Evolutionary conservation across 805 yeast genomes (phyloP).

Genomic region (Metschnikowia peoriensis): DNA sequence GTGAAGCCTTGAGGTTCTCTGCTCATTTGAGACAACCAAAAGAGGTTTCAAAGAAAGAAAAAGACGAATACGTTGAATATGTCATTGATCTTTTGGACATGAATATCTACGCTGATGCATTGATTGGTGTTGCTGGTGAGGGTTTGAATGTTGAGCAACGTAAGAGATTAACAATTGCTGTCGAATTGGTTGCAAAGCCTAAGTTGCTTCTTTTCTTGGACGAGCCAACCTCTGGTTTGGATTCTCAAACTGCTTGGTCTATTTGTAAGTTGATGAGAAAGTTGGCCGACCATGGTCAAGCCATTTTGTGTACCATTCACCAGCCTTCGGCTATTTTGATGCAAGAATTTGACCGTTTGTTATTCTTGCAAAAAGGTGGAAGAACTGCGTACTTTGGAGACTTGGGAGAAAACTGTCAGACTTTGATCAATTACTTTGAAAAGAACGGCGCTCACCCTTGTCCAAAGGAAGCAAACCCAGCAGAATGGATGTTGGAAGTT

Average conservation of each 20-base stretch:
- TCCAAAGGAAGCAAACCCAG: constrained; percentile 24
- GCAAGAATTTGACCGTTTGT: constrained; percentile 64
- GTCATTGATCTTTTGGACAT: constrained; percentile 66
- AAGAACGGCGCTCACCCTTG: constrained; percentile 70
- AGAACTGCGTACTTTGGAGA: constrained; percentile 81
- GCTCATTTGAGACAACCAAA: constrained; percentile 71
- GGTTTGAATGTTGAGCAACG: constrained; percentile 34
- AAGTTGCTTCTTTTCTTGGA: constrained; percentile 60
- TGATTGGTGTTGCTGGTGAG: constrained; percentile 73
- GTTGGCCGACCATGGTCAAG: constrained; percentile 69
- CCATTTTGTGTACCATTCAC: constrained; percentile 73
- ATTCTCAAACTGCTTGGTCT: constrained; percentile 70
- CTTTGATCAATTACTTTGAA: constrained; percentile 66
- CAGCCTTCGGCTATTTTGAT: constrained; percentile 73
- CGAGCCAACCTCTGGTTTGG: constrained; percentile 75
- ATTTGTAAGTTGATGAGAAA: constrained; percentile 65
- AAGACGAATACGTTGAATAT: constrained; percentile 65
- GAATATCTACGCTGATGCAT: constrained; percentile 71
- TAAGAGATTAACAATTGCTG: constrained; percentile 54
- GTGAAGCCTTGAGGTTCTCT: constrained; percentile 71
- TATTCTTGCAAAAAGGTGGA: constrained; percentile 73
- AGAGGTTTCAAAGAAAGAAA: constrained; percentile 54
- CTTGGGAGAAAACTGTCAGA: constrained; percentile 60
- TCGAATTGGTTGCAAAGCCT: constrained; percentile 70
- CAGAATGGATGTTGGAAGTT: constrained; percentile 78